Evolutionary conservation across 345 rosid genomes (phyloP).

Genomic region (Turritis glabra): DNA sequence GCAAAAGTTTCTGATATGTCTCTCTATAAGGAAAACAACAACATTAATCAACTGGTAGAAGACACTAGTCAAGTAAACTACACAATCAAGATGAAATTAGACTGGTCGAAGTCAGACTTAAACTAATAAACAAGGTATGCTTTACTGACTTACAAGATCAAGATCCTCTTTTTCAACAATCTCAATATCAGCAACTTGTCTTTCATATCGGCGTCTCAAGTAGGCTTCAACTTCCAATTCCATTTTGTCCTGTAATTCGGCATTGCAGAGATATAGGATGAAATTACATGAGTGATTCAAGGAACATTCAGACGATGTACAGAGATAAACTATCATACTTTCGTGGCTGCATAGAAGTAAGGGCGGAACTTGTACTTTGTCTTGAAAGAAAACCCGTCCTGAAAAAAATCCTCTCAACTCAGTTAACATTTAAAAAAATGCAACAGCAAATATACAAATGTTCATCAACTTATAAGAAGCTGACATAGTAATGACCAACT

Average conservation of each 20-base stretch:
- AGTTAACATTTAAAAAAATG: not conserved
- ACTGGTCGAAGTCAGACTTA: not conserved
- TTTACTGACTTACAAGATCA: slow-evolving; percentile 65
- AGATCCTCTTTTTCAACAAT: slow-evolving; percentile 87
- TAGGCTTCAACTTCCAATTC: slow-evolving; percentile 95
- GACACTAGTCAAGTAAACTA: not conserved
- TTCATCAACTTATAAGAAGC: slow-evolving; percentile 1
- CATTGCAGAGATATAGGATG: slow-evolving; percentile 8
- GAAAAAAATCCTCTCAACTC: slow-evolving; percentile 22
- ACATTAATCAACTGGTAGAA: not conserved
- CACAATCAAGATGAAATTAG: not conserved
- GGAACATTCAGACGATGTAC: not conserved
- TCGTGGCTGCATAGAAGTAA: slow-evolving; percentile 82
- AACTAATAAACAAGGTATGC: not conserved
- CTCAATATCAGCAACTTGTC: slow-evolving; percentile 74
- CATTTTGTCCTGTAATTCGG: slow-evolving; percentile 55
- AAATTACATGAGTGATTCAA: not conserved
- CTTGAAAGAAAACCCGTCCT: slow-evolving; percentile 93
- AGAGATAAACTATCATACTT: slow-evolving; percentile 45
- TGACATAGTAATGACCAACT: not conserved
- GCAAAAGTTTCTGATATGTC: not conserved
- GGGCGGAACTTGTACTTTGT: slow-evolving; percentile 87
- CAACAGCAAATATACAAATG: not conserved
- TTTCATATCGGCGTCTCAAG: slow-evolving; percentile 77
- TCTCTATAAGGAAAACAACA: not conserved